Conservation (phyloP, 148 eudicot genomes). For the Salicornia ramosissima region DNA sequence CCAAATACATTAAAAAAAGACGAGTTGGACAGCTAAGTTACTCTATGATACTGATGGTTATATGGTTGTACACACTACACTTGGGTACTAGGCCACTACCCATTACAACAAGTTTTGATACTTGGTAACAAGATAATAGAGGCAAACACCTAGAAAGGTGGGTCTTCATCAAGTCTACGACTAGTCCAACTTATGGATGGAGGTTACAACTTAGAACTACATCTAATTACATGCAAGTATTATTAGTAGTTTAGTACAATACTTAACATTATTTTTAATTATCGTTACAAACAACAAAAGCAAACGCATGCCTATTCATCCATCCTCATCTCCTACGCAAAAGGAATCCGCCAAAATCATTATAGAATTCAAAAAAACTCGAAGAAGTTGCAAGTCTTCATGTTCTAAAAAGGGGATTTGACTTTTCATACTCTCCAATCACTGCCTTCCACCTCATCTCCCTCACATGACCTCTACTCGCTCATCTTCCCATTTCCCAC, state of each 20-base stretch:
- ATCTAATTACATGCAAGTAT: too few species aligned
- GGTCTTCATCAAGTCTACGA: not conserved
- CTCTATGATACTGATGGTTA: too few species aligned
- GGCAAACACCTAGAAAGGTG: too few species aligned
- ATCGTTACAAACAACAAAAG: not conserved
- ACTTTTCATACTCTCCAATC: slow-evolving; percentile 18
- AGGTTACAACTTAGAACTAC: not conserved
- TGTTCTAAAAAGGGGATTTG: slow-evolving; percentile 13
- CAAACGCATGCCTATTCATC: slow-evolving; percentile 1
- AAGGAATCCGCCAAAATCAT: slow-evolving; percentile 15
- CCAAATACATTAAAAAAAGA: too few species aligned
- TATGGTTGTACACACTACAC: too few species aligned
- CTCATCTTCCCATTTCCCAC: slow-evolving; percentile 22
- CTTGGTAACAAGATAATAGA: too few species aligned
- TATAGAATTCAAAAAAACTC: not conserved
- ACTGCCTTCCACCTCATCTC: slow-evolving; percentile 26
- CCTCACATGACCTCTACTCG: slow-evolving; percentile 38
- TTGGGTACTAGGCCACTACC: too few species aligned
- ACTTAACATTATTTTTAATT: not conserved
- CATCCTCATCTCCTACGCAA: not conserved
- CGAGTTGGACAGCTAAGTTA: too few species aligned
- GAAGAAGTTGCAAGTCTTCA: slow-evolving; percentile 6
- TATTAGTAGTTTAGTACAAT: too few species aligned
- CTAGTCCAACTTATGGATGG: slow-evolving; percentile 11
- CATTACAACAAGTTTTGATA: too few species aligned